phyloP scores from a whole-genome alignment of 1,284 basidiomycete species.

The Boletus sp. region DNA sequence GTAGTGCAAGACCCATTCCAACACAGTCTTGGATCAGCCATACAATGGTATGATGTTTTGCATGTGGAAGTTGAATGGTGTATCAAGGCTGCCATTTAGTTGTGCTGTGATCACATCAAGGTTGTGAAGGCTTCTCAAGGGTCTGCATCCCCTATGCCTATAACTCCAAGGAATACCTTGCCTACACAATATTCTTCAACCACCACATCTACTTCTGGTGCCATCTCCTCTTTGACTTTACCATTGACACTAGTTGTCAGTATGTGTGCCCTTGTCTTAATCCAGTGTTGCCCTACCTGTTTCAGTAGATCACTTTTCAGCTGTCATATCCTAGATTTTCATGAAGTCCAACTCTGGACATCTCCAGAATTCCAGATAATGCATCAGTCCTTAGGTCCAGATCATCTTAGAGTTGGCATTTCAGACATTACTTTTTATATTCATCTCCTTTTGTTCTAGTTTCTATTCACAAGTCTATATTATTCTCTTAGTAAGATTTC shows the following conservation, averaged over 20 bases:
- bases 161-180: not conserved
- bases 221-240: not conserved
- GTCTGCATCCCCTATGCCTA: not conserved
- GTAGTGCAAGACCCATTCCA: not conserved
- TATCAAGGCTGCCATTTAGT: not conserved
- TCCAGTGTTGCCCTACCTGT: conserved; percentile 10
- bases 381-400: no score
- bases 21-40: not conserved
- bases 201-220: not conserved
- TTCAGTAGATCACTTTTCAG: not conserved
- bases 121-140: not conserved
- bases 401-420: no score
- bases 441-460: no score
- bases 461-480: no score
- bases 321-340: no score
- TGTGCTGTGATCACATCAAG: not conserved
- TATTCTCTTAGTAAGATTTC: no score
- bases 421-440: no score
- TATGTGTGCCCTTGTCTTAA: not conserved
- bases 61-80: not conserved
- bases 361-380: no score
- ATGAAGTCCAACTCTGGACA: no score
- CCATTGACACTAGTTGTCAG: not conserved
- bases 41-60: conserved; percentile 4
- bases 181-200: not conserved